Percentiles rank a stretch among this genome's conserved stretches.
phyloP scores from a whole-genome alignment of 2,329 filamentous ascomycete species.

The Phialocephala subalpina region DNA sequence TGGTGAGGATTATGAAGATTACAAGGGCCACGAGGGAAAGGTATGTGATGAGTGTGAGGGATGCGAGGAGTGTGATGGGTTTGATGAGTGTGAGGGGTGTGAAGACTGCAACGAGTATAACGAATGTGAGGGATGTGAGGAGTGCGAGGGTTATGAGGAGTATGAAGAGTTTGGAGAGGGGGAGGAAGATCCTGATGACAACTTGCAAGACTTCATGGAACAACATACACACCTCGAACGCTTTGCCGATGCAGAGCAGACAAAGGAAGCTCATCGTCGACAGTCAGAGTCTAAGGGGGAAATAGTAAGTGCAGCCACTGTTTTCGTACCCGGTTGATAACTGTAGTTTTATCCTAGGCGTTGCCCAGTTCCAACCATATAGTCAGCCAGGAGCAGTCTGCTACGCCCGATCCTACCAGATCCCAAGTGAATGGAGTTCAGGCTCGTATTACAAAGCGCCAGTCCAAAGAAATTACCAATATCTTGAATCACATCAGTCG shows the following conservation, averaged over 20 bases:
- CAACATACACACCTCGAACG: not conserved
- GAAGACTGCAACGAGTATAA: slow-evolving; percentile 7
- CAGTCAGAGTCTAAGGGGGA: slow-evolving; percentile 14
- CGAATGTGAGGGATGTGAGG: slow-evolving; percentile 4
- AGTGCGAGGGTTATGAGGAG: slow-evolving; percentile 14
- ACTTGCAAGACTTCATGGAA: not conserved
- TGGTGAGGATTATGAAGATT: slow-evolving; percentile 1
- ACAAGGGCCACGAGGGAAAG: not conserved
- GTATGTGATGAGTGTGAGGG: slow-evolving; percentile 5
- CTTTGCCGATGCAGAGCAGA: not conserved
- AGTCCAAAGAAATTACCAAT: slow-evolving; percentile 21
- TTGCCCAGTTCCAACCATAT: slow-evolving; percentile 11
- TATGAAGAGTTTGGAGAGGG: slow-evolving; percentile 1
- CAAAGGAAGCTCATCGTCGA: slow-evolving; percentile 13
- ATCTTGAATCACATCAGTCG: slow-evolving; percentile 23
- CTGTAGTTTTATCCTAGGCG: slow-evolving; percentile 8
- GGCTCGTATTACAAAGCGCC: slow-evolving; percentile 19
- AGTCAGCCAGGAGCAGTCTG: slow-evolving; percentile 8
- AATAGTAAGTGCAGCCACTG: slow-evolving; percentile 23
- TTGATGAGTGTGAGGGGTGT: not conserved
- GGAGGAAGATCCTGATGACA: slow-evolving; percentile 3
- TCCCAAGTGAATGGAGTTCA: slow-evolving; percentile 6
- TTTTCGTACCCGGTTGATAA: slow-evolving; percentile 16
- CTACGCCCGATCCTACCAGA: not conserved
- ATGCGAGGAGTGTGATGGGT: slow-evolving; percentile 7